Percentiles rank a stretch among this genome's conserved stretches.
Evolutionary conservation across 805 yeast genomes (phyloP).

Genomic region (Nakazawaea peltata): DNA sequence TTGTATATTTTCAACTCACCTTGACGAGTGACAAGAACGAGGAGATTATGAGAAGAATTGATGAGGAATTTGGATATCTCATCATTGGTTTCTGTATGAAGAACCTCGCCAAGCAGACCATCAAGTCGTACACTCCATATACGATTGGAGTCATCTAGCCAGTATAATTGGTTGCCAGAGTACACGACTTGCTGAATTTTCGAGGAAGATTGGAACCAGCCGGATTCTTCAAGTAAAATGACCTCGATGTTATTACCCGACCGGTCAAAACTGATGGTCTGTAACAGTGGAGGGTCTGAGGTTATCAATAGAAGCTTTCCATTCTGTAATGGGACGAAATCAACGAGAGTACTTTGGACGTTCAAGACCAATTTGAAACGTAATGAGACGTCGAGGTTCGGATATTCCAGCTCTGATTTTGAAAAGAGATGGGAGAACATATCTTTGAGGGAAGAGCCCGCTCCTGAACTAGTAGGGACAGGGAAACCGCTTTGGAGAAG

Average conservation of each 20-base stretch:
- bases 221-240: constrained; percentile 20
- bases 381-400: constrained; percentile 23
- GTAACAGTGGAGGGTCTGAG: constrained; percentile 26
- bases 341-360: constrained; percentile 23
- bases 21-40: too few species aligned
- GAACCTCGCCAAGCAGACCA: too few species aligned
- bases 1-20: too few species aligned
- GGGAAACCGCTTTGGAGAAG: constrained; percentile 28
- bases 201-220: constrained; percentile 24
- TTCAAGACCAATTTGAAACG: constrained; percentile 26
- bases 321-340: constrained; percentile 18
- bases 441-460: constrained; percentile 13
- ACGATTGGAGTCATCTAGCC: too few species aligned
- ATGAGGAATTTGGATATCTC: too few species aligned
- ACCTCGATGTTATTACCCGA: constrained; percentile 20
- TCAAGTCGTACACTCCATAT: too few species aligned
- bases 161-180: too few species aligned
- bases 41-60: too few species aligned
- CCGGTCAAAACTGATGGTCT: constrained; percentile 19
- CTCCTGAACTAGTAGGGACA: constrained; percentile 7
- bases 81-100: too few species aligned
- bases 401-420: constrained; percentile 16
- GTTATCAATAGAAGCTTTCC: constrained; percentile 19
- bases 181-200: too few species aligned
- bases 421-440: constrained; percentile 20